Percentiles rank a stretch among this genome's conserved stretches.
These are phyloP conservation scores for Sungouiella blattae DNA, from an alignment of 805 yeast species.

Conservation along the genomic window DNA sequence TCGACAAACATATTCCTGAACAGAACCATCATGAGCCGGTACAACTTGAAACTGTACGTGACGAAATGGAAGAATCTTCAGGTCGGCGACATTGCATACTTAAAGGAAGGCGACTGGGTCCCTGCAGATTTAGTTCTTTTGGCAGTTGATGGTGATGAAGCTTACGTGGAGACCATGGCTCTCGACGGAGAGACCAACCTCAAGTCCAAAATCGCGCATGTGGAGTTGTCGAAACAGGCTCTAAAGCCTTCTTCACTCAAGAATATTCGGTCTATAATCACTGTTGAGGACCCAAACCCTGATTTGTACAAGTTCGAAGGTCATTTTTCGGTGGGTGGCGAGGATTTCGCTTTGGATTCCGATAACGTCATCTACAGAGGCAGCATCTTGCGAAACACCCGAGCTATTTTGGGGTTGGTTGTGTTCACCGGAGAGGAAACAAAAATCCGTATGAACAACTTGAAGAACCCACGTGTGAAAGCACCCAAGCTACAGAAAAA, in stretches of 20 bases:
- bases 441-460: constrained; percentile 91
- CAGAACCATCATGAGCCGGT: constrained; percentile 14
- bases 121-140: constrained; percentile 87
- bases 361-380: constrained; percentile 91
- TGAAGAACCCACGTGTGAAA: constrained; percentile 83
- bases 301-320: constrained; percentile 94
- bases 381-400: constrained; percentile 81
- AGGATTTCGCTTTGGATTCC: constrained; percentile 59
- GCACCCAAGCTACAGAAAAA: constrained; percentile 87
- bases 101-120: constrained; percentile 82
- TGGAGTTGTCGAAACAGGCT: constrained; percentile 53
- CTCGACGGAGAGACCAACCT: constrained; percentile 95
- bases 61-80: constrained; percentile 68
- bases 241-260: constrained; percentile 49
- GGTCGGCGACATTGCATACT: constrained; percentile 82
- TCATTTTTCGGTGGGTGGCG: constrained; percentile 42
- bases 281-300: constrained; percentile 86
- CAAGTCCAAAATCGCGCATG: constrained; percentile 68
- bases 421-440: constrained; percentile 95
- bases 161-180: constrained; percentile 93
- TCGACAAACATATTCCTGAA: constrained; percentile 9
- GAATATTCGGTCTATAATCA: constrained; percentile 49
- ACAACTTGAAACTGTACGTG: constrained; percentile 30
- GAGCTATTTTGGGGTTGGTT: constrained; percentile 69
- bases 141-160: constrained; percentile 54